Evolutionary conservation across 2,329 filamentous ascomycete species (phyloP).

Genomic region (Escovopsis weberi): DNA sequence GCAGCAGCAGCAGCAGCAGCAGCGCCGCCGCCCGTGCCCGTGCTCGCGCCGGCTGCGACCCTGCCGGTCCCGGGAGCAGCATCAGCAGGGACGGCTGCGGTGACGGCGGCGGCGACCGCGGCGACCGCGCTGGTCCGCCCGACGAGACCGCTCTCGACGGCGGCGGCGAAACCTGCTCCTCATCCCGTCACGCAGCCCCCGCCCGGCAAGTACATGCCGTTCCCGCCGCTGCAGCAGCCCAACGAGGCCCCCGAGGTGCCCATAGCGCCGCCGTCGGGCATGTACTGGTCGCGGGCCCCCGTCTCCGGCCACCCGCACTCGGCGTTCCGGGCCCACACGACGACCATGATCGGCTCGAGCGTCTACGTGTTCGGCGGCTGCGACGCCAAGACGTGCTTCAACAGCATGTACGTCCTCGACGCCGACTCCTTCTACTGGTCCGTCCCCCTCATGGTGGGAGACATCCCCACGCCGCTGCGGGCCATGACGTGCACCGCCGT

Average conservation of each 20-base stretch:
- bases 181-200: slow-evolving; percentile 13
- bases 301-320: slow-evolving; percentile 48
- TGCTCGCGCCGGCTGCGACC: too few relatives aligned
- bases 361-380: slow-evolving; percentile 57
- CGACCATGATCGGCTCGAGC: slow-evolving; percentile 50
- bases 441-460: slow-evolving; percentile 47
- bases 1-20: not conserved
- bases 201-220: slow-evolving; percentile 30
- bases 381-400: slow-evolving; percentile 52
- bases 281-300: slow-evolving; percentile 57
- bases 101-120: slow-evolving; percentile 5
- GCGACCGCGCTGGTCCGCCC: not conserved
- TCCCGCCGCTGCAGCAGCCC: slow-evolving; percentile 43
- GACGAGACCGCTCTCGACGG: slow-evolving; percentile 10
- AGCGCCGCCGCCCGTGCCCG: slow-evolving; percentile 1
- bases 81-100: not conserved
- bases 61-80: too few relatives aligned
- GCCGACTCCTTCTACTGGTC: slow-evolving; percentile 59
- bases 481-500: slow-evolving; percentile 62
- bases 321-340: slow-evolving; percentile 50
- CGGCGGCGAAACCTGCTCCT: slow-evolving; percentile 7
- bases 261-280: slow-evolving; percentile 50
- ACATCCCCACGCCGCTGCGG: slow-evolving; percentile 48
- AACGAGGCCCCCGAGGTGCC: slow-evolving; percentile 44
- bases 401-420: slow-evolving; percentile 54